Evolutionary conservation across 2,329 filamentous ascomycete genomes (phyloP).

Genomic region (Lomentospora prolificans): DNA sequence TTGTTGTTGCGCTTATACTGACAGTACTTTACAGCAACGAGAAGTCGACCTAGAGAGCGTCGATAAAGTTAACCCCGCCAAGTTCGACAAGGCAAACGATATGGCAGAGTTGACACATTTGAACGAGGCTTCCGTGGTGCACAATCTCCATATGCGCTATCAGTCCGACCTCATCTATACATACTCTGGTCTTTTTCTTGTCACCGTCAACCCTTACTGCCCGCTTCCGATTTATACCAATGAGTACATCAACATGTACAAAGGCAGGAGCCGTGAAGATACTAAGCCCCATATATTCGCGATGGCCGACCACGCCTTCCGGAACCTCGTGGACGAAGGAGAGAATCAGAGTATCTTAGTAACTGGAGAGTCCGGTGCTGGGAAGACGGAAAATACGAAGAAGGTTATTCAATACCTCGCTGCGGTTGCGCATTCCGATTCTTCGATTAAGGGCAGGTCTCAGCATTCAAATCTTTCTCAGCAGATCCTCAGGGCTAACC

Average conservation of each 20-base stretch:
- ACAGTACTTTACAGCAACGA: constrained; percentile 52
- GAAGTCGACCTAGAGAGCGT: constrained; percentile 79
- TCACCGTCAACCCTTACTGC: constrained; percentile 95
- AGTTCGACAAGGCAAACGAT: constrained; percentile 98
- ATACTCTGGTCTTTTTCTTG: constrained; percentile 92
- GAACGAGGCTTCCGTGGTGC: constrained; percentile 94
- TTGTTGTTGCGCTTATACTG: neutral
- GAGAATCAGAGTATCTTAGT: constrained; percentile 96
- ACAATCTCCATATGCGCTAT: constrained; percentile 92
- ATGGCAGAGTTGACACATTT: constrained; percentile 98
- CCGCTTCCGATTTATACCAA: constrained; percentile 89
- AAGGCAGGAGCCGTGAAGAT: constrained; percentile 80
- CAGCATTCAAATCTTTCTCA: constrained; percentile 81
- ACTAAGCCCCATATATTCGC: constrained; percentile 96
- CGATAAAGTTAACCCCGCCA: constrained; percentile 98
- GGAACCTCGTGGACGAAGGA: constrained; percentile 89
- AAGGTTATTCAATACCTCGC: constrained; percentile 99
- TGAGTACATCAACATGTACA: constrained; percentile 98
- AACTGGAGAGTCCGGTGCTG: constrained; percentile 93
- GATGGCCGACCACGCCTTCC: constrained; percentile 93
- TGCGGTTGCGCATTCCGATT: constrained; percentile 80
- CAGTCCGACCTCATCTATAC: constrained; percentile 96
- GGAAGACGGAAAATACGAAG: constrained; percentile 98
- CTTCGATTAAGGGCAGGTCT: constrained; percentile 49
- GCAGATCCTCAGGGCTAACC: constrained; percentile 91